Conservation (phyloP, 495 filamentous ascomycete species). For the Chaetomium tenue region DNA sequence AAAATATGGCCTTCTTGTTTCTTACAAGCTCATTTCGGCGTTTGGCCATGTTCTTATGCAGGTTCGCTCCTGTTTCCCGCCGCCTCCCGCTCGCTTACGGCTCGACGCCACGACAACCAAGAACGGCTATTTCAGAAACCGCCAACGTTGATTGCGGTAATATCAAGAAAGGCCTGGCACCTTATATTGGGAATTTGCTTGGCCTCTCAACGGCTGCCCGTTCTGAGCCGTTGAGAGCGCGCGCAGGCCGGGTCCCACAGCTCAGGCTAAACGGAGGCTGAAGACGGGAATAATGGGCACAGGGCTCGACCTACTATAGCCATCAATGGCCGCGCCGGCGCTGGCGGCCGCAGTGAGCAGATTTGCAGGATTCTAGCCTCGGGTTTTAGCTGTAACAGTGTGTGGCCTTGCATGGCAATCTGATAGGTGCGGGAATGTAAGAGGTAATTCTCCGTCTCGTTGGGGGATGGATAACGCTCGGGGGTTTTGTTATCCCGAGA, state of each 20-base stretch:
- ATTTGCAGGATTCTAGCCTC: slow-evolving; percentile 13
- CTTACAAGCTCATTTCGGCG: neutral
- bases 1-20: too few species aligned
- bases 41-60: neutral
- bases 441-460: neutral
- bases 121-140: slow-evolving; percentile 4
- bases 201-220: neutral
- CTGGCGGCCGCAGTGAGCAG: neutral
- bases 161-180: neutral
- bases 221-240: neutral
- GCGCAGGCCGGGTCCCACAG: neutral
- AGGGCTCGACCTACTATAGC: slow-evolving; percentile 1
- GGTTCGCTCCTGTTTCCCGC: neutral
- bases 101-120: neutral
- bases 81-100: slow-evolving; percentile 1
- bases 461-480: neutral
- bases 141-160: slow-evolving; percentile 1
- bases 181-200: neutral
- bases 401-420: neutral
- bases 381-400: neutral
- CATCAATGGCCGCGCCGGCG: neutral
- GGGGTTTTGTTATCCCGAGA: neutral
- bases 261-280: slow-evolving; percentile 24
- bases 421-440: neutral
- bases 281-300: neutral